Evolutionary conservation across 441 rosid genomes (phyloP), one percentile per base, ranked within the genome.

Genomic region (Gossypium schwendimanii): DNA sequence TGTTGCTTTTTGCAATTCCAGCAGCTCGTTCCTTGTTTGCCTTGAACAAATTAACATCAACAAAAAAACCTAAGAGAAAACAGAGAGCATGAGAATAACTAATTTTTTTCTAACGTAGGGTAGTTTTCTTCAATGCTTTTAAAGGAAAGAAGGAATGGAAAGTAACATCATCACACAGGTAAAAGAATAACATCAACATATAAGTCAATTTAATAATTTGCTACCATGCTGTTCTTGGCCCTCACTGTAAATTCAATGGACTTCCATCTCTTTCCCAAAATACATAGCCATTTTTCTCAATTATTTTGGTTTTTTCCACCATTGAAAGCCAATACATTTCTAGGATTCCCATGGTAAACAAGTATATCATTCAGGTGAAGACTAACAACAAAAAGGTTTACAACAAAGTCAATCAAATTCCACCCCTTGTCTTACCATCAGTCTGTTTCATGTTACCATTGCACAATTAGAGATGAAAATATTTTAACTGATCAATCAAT

Each of bases 21-120:
- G 82, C 81, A 55, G 83, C 89, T 72, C 71, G 77, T 74, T 85
- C 92, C 76, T 88, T 86, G 79, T 83, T 88, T 58, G 88, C 85
- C 86, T 92, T 92, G 91, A 87, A 90, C 72, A 95, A 78, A 84
- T 90, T 92, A 69, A 95, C 83, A 78, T 95, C 99, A 28, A 92
- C 84, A 84, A 95, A 95, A 79, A 95, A 95, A 61, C 99, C 98
- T 95, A 85, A 20, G 26, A 54, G 57, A 45, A 72, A 20, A 77
- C 21, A 71, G 75, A 57, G 78, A 75, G 45, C 28, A 45, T 75
- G 70, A 78, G 73, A 55, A 75, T 36, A 20, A 64, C 62, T 18
- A 57, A 44, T 17, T 11, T 44, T 64, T 44, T 64, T 3, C 36
- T 26, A 21, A 23, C 36, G 21, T 17, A 44, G 36, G 69, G 33